Conservation (phyloP, 139 green algal species). For the Eudorina sp. region DNA sequence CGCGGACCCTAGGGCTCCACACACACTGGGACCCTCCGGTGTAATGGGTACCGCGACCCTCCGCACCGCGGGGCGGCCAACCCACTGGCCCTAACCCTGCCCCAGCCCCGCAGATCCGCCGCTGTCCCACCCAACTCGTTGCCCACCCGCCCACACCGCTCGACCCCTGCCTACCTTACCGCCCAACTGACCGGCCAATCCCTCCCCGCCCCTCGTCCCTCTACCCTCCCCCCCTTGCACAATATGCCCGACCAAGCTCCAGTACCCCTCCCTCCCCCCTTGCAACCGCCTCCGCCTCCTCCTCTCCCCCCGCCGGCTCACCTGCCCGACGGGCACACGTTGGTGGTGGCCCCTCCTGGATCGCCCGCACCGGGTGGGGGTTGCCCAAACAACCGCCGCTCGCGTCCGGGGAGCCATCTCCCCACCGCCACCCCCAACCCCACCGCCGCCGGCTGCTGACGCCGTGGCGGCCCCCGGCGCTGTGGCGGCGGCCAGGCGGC, state of each 20-base stretch:
- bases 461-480: background rate
- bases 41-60: too few species aligned
- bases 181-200: background rate
- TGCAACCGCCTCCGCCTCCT: background rate
- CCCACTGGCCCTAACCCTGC: too few species aligned
- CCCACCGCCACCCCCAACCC: too few species aligned
- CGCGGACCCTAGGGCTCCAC: too few species aligned
- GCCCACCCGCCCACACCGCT: too few species aligned
- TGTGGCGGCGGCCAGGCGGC: background rate
- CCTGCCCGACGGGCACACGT: constrained; percentile 44
- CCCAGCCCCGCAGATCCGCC: too few species aligned
- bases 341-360: constrained; percentile 44
- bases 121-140: too few species aligned
- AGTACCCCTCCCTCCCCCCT: background rate
- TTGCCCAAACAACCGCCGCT: constrained; percentile 12
- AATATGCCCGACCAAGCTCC: too few species aligned
- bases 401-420: background rate
- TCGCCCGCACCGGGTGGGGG: constrained; percentile 33
- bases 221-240: too few species aligned
- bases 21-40: too few species aligned
- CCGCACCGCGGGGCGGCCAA: too few species aligned
- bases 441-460: background rate
- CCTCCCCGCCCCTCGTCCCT: background rate
- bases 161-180: background rate
- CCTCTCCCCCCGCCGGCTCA: background rate